A percentile compares a stretch with the other conserved stretches of the same genome.
phyloP scores from a whole-genome alignment of 768 basidiomycete species.

The Melanogaster broomeanus region DNA sequence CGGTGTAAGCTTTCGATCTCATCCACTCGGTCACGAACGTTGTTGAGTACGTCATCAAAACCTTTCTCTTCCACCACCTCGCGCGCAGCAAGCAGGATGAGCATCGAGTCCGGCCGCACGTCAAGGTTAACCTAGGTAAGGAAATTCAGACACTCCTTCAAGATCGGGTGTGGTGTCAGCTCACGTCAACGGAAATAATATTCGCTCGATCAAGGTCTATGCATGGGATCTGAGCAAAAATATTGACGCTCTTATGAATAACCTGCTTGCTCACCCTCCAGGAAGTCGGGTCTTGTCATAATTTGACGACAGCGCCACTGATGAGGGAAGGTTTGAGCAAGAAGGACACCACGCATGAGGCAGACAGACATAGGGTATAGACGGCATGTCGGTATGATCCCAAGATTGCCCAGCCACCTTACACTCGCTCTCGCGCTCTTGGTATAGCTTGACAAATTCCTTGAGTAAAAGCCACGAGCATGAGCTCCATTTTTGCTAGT shows the following conservation, averaged over 20 bases:
- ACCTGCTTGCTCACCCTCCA: slow-evolving; percentile 56
- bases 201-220: slow-evolving; percentile 67
- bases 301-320: slow-evolving; percentile 75
- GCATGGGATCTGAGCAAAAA: neutral
- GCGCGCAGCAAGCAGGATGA: slow-evolving; percentile 71
- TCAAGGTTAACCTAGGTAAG: slow-evolving; percentile 63
- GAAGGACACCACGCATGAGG: neutral
- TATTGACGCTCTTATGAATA: neutral
- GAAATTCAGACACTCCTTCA: neutral
- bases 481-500: slow-evolving; percentile 76
- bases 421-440: slow-evolving; percentile 47
- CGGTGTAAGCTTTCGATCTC: slow-evolving; percentile 86
- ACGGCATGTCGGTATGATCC: slow-evolving; percentile 57
- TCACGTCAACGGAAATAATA: slow-evolving; percentile 78
- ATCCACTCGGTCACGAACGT: slow-evolving; percentile 75
- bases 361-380: slow-evolving; percentile 56
- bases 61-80: slow-evolving; percentile 72
- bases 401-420: slow-evolving; percentile 39
- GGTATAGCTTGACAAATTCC: slow-evolving; percentile 66
- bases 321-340: slow-evolving; percentile 2
- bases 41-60: slow-evolving; percentile 76
- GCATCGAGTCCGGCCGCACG: slow-evolving; percentile 78
- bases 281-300: slow-evolving; percentile 83
- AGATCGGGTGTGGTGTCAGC: slow-evolving; percentile 21
- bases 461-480: slow-evolving; percentile 80